phyloP scores from a whole-genome alignment of 345 rosid species.

The Limnanthes douglasii region DNA sequence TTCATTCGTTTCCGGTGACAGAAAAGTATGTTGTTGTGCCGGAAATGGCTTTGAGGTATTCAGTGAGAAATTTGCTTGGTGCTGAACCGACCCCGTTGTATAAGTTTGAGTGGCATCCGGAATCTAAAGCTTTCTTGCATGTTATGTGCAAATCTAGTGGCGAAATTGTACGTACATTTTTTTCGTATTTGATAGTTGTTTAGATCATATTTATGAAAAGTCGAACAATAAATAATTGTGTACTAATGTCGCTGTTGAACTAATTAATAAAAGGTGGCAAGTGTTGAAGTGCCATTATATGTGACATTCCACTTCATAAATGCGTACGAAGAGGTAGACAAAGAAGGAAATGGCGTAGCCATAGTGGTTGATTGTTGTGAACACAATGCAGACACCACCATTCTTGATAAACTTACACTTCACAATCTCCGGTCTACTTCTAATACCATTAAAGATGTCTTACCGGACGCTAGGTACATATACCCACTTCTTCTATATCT shows the following conservation, averaged over 20 bases:
- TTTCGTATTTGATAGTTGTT: neutral
- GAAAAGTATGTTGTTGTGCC: slow-evolving; percentile 73
- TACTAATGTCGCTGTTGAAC: neutral
- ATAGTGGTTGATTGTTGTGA: slow-evolving; percentile 87
- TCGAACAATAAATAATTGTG: neutral
- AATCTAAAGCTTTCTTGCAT: slow-evolving; percentile 57
- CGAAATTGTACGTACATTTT: slow-evolving; percentile 36
- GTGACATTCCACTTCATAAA: slow-evolving; percentile 91
- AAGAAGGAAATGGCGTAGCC: slow-evolving; percentile 54
- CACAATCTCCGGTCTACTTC: slow-evolving; percentile 52
- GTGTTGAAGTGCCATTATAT: slow-evolving; percentile 84
- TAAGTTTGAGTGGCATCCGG: slow-evolving; percentile 89
- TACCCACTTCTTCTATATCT: neutral
- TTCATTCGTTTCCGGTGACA: slow-evolving; percentile 88
- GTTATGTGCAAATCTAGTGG: slow-evolving; percentile 86
- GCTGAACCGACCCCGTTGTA: slow-evolving; percentile 94
- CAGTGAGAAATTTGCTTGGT: slow-evolving; percentile 52
- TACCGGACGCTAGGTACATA: slow-evolving; percentile 77
- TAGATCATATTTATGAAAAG: neutral
- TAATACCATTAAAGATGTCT: slow-evolving; percentile 44
- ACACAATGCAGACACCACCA: slow-evolving; percentile 64
- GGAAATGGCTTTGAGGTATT: slow-evolving; percentile 85
- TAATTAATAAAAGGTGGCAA: slow-evolving; percentile 40
- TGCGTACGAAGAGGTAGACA: slow-evolving; percentile 78
- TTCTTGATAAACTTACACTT: slow-evolving; percentile 65